Evolutionary conservation across 2,329 filamentous ascomycete species (phyloP).

Genomic region (Talaromyces atroroseus): DNA sequence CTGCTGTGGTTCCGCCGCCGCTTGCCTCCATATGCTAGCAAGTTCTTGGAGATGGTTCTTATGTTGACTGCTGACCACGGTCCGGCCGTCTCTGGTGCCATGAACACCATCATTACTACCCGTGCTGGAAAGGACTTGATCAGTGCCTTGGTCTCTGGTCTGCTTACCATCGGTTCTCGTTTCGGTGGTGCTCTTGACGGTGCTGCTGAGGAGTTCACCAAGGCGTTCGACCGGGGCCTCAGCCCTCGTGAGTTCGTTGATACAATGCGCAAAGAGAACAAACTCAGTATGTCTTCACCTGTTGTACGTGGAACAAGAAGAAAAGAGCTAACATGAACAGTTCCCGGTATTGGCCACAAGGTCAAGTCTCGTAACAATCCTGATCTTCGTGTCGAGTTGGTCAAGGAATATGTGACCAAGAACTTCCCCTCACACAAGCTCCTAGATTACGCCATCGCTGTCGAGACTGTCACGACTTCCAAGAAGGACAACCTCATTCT

Average conservation of each 20-base stretch:
- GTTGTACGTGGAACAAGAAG: neutral
- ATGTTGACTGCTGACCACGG: slow-evolving; percentile 99
- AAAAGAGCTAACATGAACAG: slow-evolving; percentile 33
- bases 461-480: slow-evolving; percentile 95
- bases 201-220: slow-evolving; percentile 96
- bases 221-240: slow-evolving; percentile 95
- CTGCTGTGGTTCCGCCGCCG: slow-evolving; percentile 99
- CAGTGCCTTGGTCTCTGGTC: slow-evolving; percentile 88
- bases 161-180: slow-evolving; percentile 93
- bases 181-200: slow-evolving; percentile 98
- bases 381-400: slow-evolving; percentile 97
- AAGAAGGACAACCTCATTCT: slow-evolving; percentile 99
- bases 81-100: slow-evolving; percentile 96
- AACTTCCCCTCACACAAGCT: slow-evolving; percentile 98
- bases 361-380: slow-evolving; percentile 99
- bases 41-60: slow-evolving; percentile 99
- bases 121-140: slow-evolving; percentile 99
- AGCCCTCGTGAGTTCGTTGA: slow-evolving; percentile 98
- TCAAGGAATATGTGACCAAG: slow-evolving; percentile 97
- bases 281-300: slow-evolving; percentile 64
- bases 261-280: slow-evolving; percentile 99
- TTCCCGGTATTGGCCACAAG: slow-evolving; percentile 97
- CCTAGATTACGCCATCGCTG: slow-evolving; percentile 95
- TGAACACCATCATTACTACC: slow-evolving; percentile 99
- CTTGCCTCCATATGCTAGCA: slow-evolving; percentile 91